A percentile compares a stretch with the other conserved stretches of the same genome.
Conservation (phyloP, 495 filamentous ascomycete genomes). For the Penicillium ochrochloron region DNA sequence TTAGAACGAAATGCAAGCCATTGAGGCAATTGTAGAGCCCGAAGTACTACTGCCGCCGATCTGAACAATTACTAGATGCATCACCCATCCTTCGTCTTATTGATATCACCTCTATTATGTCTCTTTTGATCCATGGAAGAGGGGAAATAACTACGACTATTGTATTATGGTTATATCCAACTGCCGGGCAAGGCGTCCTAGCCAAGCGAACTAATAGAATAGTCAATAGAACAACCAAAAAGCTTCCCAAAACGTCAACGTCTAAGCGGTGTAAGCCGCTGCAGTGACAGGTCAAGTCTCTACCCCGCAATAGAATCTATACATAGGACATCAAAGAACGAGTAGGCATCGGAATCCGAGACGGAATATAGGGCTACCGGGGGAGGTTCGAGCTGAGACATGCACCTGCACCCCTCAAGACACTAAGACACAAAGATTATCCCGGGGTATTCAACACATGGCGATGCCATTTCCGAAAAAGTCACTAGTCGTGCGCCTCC, state of each 20-base stretch:
- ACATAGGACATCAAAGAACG: slow-evolving; percentile 9
- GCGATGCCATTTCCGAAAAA: neutral
- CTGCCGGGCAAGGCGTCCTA: neutral
- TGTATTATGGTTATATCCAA: neutral
- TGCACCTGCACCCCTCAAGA: slow-evolving; percentile 2
- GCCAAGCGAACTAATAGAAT: neutral
- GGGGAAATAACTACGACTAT: neutral
- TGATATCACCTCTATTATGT: neutral
- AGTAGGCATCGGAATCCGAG: slow-evolving; percentile 8
- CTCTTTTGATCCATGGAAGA: neutral
- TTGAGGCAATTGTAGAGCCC: slow-evolving; percentile 2
- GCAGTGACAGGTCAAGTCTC: slow-evolving; percentile 9
- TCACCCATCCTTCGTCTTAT: neutral
- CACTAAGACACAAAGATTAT: neutral
- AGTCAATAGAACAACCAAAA: neutral
- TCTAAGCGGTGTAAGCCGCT: slow-evolving; percentile 18
- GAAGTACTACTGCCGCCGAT: neutral
- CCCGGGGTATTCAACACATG: neutral
- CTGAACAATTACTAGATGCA: neutral
- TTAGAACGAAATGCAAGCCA: slow-evolving; percentile 13
- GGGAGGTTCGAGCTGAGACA: slow-evolving; percentile 20
- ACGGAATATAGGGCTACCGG: slow-evolving; percentile 9
- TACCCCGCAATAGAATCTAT: slow-evolving; percentile 18
- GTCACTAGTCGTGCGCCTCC: neutral
- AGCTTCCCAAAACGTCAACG: neutral